Conservation (phyloP, 495 filamentous ascomycete species). For the Neurospora hispaniola region DNA sequence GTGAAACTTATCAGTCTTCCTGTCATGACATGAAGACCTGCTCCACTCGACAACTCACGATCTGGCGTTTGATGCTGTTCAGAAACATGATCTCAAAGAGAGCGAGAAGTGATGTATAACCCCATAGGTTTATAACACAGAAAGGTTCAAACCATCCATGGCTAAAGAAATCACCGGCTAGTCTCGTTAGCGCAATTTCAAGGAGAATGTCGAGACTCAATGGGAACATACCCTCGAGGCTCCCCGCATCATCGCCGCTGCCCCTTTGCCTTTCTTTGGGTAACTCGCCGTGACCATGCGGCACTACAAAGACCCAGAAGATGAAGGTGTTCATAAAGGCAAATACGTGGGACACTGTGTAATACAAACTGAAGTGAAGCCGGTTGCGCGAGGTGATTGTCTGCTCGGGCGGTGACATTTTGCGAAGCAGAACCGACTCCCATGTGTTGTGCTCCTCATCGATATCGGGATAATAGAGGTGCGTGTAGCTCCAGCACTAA, state of each 20-base stretch:
- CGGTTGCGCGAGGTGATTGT: conserved; percentile 23
- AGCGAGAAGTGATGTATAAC: conserved; percentile 30
- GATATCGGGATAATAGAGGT: conserved; percentile 32
- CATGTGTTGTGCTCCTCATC: conserved; percentile 18
- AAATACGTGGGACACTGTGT: conserved; percentile 33
- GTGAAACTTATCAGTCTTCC: background rate
- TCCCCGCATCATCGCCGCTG: too few relatives aligned
- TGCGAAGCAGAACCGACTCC: conserved; percentile 18
- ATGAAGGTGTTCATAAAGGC: conserved; percentile 34
- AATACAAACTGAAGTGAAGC: conserved; percentile 39
- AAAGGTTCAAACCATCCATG: conserved; percentile 29
- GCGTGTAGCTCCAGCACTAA: conserved; percentile 39
- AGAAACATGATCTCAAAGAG: conserved; percentile 36
- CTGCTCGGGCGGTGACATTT: conserved; percentile 30
- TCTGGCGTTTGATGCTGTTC: conserved; percentile 39
- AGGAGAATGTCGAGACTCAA: background rate
- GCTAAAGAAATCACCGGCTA: conserved; percentile 20
- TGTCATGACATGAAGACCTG: background rate
- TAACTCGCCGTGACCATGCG: conserved; percentile 22
- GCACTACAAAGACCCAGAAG: conserved; percentile 38
- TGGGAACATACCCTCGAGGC: background rate
- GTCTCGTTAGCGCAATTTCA: background rate
- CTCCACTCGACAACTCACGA: conserved; percentile 20
- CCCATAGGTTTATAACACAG: conserved; percentile 35
- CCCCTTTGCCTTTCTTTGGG: conserved; percentile 4